Evolutionary conservation across 140 eudicot species (phyloP).

Genomic region (Bidens hawaiensis): DNA sequence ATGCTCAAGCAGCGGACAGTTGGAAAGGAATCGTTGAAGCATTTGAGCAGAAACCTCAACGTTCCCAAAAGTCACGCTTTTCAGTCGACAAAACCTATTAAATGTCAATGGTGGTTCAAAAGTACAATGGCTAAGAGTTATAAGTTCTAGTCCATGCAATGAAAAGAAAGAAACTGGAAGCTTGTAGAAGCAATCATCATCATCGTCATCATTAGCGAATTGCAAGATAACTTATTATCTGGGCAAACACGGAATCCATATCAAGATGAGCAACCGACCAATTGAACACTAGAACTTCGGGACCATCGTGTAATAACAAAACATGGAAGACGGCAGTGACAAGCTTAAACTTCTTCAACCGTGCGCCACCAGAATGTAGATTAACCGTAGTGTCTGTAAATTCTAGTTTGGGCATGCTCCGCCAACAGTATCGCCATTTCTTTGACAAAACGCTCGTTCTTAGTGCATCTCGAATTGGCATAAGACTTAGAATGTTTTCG

Average conservation of each 20-base stretch:
- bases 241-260: slow-evolving; percentile 22
- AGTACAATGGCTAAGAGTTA: neutral
- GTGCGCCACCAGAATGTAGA: neutral
- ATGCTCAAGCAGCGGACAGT: slow-evolving; percentile 27
- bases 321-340: slow-evolving; percentile 27
- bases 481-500: slow-evolving; percentile 5
- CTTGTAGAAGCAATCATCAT: neutral
- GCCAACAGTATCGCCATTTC: slow-evolving; percentile 27
- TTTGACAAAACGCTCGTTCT: slow-evolving; percentile 31
- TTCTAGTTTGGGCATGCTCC: neutral
- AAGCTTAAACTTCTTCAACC: slow-evolving; percentile 14
- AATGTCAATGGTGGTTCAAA: slow-evolving; percentile 25
- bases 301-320: slow-evolving; percentile 28
- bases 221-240: slow-evolving; percentile 22
- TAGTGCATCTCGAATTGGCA: slow-evolving; percentile 36
- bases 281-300: slow-evolving; percentile 10
- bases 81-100: slow-evolving; percentile 26
- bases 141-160: neutral
- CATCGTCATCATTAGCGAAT: neutral
- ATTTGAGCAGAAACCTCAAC: slow-evolving; percentile 9
- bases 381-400: neutral
- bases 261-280: slow-evolving; percentile 1
- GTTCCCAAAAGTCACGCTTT: neutral
- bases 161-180: neutral
- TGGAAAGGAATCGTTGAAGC: slow-evolving; percentile 19